Percentiles rank a stretch among this genome's conserved stretches.
These are phyloP conservation scores for Vitis hybrid DNA, from an alignment of 177 flowering plant genomes.

Conservation along the genomic window DNA sequence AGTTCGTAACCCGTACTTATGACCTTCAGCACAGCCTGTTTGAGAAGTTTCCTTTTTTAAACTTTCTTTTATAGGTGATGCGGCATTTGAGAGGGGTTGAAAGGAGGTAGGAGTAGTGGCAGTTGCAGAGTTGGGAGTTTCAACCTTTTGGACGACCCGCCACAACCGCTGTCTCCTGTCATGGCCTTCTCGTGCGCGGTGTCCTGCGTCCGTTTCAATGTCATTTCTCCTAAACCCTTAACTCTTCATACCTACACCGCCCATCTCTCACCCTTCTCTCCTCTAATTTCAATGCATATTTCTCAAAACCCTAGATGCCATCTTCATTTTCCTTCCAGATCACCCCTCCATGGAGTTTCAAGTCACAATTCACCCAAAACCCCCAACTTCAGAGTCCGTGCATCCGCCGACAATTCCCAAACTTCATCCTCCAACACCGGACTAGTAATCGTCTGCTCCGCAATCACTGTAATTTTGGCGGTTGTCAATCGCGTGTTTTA, in stretches of 20 bases:
- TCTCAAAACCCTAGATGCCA: constrained; percentile 4
- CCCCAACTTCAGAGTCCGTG: constrained; percentile 19
- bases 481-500: constrained; percentile 82
- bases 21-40: too few relatives aligned
- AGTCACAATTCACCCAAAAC: neutral
- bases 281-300: neutral
- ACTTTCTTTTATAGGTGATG: too few relatives aligned
- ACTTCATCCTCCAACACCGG: constrained; percentile 10
- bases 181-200: neutral
- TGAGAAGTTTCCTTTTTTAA: too few relatives aligned
- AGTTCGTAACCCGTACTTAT: too few relatives aligned
- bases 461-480: constrained; percentile 52
- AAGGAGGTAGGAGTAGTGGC: too few relatives aligned
- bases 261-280: neutral
- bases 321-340: neutral
- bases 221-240: neutral
- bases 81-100: too few relatives aligned
- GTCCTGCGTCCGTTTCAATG: neutral
- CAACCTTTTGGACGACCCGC: too few relatives aligned
- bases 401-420: constrained; percentile 18
- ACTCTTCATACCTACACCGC: neutral
- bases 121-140: too few relatives aligned
- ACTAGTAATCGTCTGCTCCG: constrained; percentile 36
- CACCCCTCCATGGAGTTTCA: neutral
- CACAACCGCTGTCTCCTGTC: neutral